Base-by-base conservation (phyloP, 73 alveolate species). In the Paramecium tetraurelia region DNA sequence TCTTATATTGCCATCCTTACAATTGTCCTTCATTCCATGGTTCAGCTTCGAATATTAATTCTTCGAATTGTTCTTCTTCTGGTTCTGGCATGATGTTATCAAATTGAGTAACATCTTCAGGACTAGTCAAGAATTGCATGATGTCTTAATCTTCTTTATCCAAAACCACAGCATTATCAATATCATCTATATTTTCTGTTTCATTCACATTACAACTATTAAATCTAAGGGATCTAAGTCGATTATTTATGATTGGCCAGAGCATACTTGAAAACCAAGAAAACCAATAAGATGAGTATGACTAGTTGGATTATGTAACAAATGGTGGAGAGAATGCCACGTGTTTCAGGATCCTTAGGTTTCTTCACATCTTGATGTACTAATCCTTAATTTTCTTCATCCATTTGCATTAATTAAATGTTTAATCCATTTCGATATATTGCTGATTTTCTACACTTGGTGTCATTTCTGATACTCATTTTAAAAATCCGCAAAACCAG, bases 391-490 rank as follows among this genome's bases (percentile, higher is more conserved):
- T 75, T 35, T 41, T 75, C 87, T 75, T 75, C 87, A 38, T 75
- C 87, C 58, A 41, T 35, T 41, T 38, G 59, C 87, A 75, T 75
- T 63, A 63, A 63, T 63, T 63, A 63, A 63, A 48, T 70, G 69
- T 70, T 89, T 77, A 89, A 89, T 70, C 86, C 87, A 59, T 97
- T 96, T 93, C 70, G 98, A 86, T 86, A 94, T 31, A 72, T 96
- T 7, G 99, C 97, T 21, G 99, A 97, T 71, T 59, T 93, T 86
- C 95, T 97, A 31, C 99, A 97, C 93, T 89, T 97, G 85, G 58
- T 92, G 18, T 96, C 99, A 16, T 92, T 96, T 72, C 92, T 96
- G 90, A 93, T 97, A 40, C 95, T 97, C 38, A 93, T 97, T 59
- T 95, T 89, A 92, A 93, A 97, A 80, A 96, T 96, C 63, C 85